Evolutionary conservation across 495 filamentous ascomycete species (phyloP).

Genomic region (Aspergillus affinis): DNA sequence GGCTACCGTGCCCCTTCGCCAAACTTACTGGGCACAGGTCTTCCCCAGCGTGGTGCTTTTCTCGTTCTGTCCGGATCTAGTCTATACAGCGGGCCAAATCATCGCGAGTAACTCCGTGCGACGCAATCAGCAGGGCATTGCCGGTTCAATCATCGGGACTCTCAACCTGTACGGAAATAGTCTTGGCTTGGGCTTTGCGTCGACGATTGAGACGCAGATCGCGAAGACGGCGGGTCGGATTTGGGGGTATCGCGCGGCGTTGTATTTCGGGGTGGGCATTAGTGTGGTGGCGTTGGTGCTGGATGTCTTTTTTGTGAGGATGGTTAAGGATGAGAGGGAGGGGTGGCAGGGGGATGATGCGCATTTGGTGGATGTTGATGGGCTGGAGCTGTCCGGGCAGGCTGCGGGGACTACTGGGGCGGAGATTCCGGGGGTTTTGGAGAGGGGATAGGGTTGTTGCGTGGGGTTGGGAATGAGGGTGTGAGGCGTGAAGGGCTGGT

Average conservation of each 20-base stretch:
- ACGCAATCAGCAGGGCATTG: constrained; percentile 50
- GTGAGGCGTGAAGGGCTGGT: too few species aligned
- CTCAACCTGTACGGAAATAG: constrained; percentile 50
- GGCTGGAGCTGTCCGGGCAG: not conserved
- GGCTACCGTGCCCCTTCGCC: constrained; percentile 48
- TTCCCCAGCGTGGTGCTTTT: constrained; percentile 50
- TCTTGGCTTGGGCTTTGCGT: constrained; percentile 50
- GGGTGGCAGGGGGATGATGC: constrained; percentile 38
- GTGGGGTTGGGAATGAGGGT: too few species aligned
- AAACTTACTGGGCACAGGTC: constrained; percentile 51
- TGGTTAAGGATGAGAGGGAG: constrained; percentile 43
- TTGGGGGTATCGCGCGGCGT: constrained; percentile 40
- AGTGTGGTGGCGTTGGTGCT: constrained; percentile 39
- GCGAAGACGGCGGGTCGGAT: constrained; percentile 20
- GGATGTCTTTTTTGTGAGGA: constrained; percentile 37
- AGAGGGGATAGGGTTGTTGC: too few species aligned
- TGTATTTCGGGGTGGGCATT: constrained; percentile 46
- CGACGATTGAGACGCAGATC: constrained; percentile 44
- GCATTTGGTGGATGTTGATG: constrained; percentile 25
- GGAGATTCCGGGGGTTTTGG: not conserved
- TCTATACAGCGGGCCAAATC: constrained; percentile 53
- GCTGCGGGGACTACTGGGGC: constrained; percentile 1
- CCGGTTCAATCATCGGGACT: constrained; percentile 47
- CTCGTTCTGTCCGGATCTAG: constrained; percentile 50
- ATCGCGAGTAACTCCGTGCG: constrained; percentile 54